Evolutionary conservation across 768 basidiomycete genomes (phyloP).

Genomic region (Leccinum broughii): DNA sequence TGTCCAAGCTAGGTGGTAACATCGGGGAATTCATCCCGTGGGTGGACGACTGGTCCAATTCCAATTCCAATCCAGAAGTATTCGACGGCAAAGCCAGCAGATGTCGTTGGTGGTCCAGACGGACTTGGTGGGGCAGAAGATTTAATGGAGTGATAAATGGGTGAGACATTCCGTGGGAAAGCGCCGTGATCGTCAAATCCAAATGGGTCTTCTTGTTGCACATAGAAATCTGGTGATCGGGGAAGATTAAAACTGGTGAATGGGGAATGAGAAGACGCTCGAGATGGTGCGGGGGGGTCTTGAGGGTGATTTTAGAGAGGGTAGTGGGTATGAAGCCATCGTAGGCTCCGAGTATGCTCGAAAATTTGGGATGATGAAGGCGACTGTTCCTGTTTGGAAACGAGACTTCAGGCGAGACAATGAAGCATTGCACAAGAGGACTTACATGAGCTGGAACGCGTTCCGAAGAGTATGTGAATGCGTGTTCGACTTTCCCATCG

Average conservation of each 20-base stretch:
- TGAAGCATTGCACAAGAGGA: not conserved
- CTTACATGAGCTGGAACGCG: constrained; percentile 15
- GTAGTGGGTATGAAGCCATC: constrained; percentile 7
- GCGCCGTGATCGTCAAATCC: constrained; percentile 11
- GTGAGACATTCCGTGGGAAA: constrained; percentile 6
- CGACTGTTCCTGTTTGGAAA: constrained; percentile 10
- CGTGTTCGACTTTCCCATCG: not conserved
- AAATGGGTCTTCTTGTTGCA: constrained; percentile 18
- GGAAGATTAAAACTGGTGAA: not conserved
- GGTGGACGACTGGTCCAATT: constrained; percentile 20
- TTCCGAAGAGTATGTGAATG: not conserved
- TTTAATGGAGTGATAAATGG: not conserved
- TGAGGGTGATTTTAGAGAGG: constrained; percentile 7
- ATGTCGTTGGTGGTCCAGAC: constrained; percentile 19
- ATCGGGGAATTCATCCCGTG: constrained; percentile 20
- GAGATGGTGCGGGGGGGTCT: constrained; percentile 1
- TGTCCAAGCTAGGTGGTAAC: no score
- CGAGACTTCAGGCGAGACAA: not conserved
- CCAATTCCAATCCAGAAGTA: constrained; percentile 16
- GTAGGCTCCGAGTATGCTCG: constrained; percentile 16
- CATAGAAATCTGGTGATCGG: constrained; percentile 15
- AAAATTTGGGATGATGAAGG: constrained; percentile 2
- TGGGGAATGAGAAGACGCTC: constrained; percentile 15
- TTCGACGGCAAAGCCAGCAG: constrained; percentile 17
- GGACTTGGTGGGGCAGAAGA: constrained; percentile 18